These are phyloP conservation scores for Ogataea ganodermae DNA, from an alignment of 805 yeast genomes.

Conservation along the genomic window DNA sequence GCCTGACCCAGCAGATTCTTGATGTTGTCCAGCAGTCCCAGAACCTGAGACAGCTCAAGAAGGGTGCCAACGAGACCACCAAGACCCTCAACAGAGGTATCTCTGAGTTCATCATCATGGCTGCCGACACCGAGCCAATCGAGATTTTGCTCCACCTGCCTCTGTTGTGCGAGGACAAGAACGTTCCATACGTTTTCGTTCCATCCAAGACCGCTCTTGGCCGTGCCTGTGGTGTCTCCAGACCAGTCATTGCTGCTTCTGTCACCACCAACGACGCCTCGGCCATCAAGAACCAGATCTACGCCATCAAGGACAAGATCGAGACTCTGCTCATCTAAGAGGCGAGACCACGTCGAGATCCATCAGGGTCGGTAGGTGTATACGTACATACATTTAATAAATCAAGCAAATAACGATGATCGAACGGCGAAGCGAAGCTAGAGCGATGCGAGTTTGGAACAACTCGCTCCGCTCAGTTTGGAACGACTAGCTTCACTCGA, in stretches of 20 bases:
- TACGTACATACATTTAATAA: too few species aligned
- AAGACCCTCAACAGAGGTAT: constrained; percentile 99
- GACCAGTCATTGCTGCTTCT: constrained; percentile 98
- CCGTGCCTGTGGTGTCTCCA: constrained; percentile 99
- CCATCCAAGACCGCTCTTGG: constrained; percentile 99
- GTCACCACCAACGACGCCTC: constrained; percentile 98
- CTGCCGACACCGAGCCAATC: constrained; percentile 99
- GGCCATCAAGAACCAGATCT: constrained; percentile 94
- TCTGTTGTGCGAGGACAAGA: constrained; percentile 97
- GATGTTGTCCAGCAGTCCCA: constrained; percentile 98
- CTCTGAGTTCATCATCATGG: constrained; percentile 98
- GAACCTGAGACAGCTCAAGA: constrained; percentile 96
- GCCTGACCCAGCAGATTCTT: constrained; percentile 91
- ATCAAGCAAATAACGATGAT: too few species aligned
- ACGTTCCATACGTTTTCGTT: constrained; percentile 98
- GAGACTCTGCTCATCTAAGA: constrained; percentile 89
- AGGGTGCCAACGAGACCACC: constrained; percentile 99
- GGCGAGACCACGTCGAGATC: too few species aligned
- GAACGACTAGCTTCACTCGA: too few species aligned
- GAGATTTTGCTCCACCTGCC: constrained; percentile 98
- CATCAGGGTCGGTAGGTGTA: too few species aligned
- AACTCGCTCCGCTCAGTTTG: too few species aligned
- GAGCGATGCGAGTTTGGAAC: too few species aligned
- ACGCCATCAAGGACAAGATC: constrained; percentile 97
- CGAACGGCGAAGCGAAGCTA: too few species aligned